phyloP scores from a whole-genome alignment of 257 asterid genomes.

The Solanum chmielewskii region DNA sequence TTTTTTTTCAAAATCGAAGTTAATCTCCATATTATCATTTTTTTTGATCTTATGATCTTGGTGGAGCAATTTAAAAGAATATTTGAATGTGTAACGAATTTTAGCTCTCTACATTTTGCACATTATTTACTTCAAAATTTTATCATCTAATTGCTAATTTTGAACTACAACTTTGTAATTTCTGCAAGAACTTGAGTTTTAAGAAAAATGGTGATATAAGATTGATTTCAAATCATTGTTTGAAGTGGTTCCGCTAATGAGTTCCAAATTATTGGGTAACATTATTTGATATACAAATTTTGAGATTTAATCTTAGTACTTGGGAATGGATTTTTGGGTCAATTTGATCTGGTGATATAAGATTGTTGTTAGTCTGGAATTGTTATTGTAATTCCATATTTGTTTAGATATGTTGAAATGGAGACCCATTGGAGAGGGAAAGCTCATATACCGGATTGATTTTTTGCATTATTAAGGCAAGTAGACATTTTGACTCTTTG shows the following conservation, averaged over 20 bases:
- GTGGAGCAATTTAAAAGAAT: no score
- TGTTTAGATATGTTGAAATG: background rate
- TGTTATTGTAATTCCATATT: no score
- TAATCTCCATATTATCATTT: no score
- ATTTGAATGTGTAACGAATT: no score
- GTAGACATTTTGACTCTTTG: background rate
- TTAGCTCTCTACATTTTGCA: no score
- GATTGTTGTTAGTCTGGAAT: background rate
- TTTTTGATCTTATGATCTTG: no score
- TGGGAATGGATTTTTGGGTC: no score
- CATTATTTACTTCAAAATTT: no score
- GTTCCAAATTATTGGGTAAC: background rate
- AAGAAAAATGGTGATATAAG: background rate
- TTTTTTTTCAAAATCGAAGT: no score
- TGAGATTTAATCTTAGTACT: background rate
- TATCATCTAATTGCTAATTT: no score
- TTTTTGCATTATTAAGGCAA: background rate
- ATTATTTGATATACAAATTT: no score
- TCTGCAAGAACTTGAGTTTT: background rate
- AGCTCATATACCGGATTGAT: no score
- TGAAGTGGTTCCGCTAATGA: background rate
- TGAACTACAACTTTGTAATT: background rate
- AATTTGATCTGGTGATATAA: background rate
- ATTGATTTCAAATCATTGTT: background rate
- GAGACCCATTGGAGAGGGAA: background rate